phyloP scores from a whole-genome alignment of 257 asterid genomes.

The Anisodus tanguticus region DNA sequence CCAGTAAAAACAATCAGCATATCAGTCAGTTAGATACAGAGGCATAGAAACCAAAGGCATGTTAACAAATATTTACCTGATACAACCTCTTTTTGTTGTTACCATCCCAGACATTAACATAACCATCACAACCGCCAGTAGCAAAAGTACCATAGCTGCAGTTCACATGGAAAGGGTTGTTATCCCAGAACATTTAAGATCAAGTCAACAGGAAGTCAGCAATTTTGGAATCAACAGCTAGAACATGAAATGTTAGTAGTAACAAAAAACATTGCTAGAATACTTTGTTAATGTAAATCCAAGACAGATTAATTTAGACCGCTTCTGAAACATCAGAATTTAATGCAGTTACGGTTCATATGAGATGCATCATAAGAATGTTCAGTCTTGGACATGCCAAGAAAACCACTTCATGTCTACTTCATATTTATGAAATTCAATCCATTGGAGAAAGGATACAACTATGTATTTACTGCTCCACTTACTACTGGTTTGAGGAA shows the following conservation, averaged over 20 bases:
- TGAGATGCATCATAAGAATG: neutral
- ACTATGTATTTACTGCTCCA: neutral
- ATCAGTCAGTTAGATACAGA: neutral
- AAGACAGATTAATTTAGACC: neutral
- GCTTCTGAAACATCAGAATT: neutral
- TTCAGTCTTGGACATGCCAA: neutral
- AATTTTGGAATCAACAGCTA: neutral
- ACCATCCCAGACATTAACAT: constrained; percentile 96
- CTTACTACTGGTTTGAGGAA: neutral
- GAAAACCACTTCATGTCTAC: neutral
- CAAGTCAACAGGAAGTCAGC: neutral
- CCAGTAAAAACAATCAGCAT: constrained; percentile 31
- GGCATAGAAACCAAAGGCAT: constrained; percentile 19
- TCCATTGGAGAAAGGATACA: neutral
- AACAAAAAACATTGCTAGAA: neutral
- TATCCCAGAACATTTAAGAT: neutral
- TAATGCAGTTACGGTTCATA: neutral
- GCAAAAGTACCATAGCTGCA: constrained; percentile 90
- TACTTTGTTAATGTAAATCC: neutral
- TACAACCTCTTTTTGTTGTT: constrained; percentile 92
- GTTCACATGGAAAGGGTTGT: constrained; percentile 5
- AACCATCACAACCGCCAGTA: constrained; percentile 95
- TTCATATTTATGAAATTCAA: neutral
- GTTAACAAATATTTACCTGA: constrained; percentile 61
- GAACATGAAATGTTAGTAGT: neutral